A percentile compares a stretch with the other conserved stretches of the same genome.
phyloP scores from a whole-genome alignment of 805 yeast species.

The Teunomyces atbi region DNA sequence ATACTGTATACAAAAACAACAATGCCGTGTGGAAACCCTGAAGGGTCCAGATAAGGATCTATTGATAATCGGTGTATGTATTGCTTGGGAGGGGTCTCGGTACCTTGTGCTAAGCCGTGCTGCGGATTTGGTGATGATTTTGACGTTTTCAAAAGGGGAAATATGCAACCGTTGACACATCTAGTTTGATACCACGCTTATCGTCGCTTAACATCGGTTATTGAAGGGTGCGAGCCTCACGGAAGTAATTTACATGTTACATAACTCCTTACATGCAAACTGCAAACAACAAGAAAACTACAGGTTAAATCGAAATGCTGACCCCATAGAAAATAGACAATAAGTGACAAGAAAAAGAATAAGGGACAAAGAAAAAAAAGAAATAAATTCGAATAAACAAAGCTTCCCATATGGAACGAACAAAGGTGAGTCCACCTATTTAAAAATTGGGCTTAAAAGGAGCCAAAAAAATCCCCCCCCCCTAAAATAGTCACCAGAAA shows the following conservation, averaged over 20 bases:
- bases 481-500: too few species aligned
- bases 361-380: too few species aligned
- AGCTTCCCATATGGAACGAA: too few species aligned
- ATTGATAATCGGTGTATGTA: neutral
- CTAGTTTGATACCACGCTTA: neutral
- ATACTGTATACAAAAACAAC: neutral
- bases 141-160: conserved; percentile 3
- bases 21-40: neutral
- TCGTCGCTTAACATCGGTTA: conserved; percentile 1
- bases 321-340: too few species aligned
- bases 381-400: too few species aligned
- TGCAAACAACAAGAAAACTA: neutral
- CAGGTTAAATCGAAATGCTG: neutral
- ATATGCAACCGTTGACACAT: neutral
- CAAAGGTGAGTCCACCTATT: too few species aligned
- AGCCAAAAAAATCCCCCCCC: too few species aligned
- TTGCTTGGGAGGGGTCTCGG: neutral
- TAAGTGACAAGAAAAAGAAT: too few species aligned
- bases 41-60: neutral
- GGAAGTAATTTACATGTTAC: neutral
- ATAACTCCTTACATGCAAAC: neutral
- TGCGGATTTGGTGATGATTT: neutral
- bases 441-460: too few species aligned
- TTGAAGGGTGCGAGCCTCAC: conserved; percentile 4
- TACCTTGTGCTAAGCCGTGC: neutral